A percentile compares a stretch with the other conserved stretches of the same genome.
phyloP scores from a whole-genome alignment of 768 basidiomycete species.

The Lactarius psammicola region DNA sequence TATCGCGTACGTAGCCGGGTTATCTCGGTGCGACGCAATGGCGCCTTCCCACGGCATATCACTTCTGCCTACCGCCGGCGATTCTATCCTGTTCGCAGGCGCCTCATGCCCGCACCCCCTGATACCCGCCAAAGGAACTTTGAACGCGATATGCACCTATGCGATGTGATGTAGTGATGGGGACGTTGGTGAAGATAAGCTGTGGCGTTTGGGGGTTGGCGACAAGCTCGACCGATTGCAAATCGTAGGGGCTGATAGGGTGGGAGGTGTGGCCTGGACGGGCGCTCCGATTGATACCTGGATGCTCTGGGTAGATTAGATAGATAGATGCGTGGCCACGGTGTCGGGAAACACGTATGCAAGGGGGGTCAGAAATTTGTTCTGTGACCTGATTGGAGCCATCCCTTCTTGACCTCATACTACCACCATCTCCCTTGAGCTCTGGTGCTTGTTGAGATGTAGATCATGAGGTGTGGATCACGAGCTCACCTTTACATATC shows the following conservation, averaged over 20 bases:
- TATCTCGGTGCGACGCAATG: constrained; percentile 7
- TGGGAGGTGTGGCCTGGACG: not conserved
- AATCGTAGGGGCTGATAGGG: constrained; percentile 7
- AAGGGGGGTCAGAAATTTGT: no score
- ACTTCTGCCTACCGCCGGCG: not conserved
- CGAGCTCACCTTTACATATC: no score
- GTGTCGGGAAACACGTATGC: no score
- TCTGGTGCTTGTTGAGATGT: no score
- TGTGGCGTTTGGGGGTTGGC: not conserved
- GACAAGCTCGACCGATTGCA: constrained; percentile 7
- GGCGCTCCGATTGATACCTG: not conserved
- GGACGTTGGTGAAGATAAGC: constrained; percentile 4
- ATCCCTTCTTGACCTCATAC: no score
- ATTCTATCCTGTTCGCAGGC: not conserved
- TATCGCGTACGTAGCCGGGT: not conserved
- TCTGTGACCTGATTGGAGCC: no score
- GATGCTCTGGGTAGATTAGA: not conserved
- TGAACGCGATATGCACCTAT: not conserved
- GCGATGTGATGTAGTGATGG: constrained; percentile 16
- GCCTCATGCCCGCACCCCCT: constrained; percentile 15
- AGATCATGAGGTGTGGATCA: no score
- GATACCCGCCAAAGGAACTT: not conserved
- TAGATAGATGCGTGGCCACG: not conserved
- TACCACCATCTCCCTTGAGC: no score
- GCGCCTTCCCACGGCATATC: not conserved